Evolutionary conservation across 306 rosid species (phyloP), one percentile per base, ranked within the genome.

Genomic region (Prunus salicina): DNA sequence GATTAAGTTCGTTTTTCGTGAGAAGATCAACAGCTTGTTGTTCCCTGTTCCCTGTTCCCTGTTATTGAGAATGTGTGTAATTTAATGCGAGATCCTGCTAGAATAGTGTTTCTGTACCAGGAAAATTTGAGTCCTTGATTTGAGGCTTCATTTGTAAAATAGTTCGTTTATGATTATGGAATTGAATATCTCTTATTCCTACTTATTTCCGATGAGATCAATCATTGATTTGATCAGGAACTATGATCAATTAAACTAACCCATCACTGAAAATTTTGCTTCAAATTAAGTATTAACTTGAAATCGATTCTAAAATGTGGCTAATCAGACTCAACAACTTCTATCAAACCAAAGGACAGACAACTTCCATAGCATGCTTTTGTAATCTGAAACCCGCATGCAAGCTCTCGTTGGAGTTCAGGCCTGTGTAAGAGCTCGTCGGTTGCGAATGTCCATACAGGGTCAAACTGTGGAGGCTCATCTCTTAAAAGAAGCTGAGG

Each of bases 381-480:
- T 34, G 41, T 5, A 34, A 34, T 34, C 41, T 34, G 8, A 34
- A 34, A 34, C 41, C 41, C 41, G 98, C 86, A 96, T 96, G 99
- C 99, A 96, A 73, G 99, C 99, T 2, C 79, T 96, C 2, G 98
- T 96, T 78, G 91, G 99, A 51, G 98, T 96, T 73, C 99, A 96
- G 76, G 98, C 97, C 0, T 79, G 97, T 12, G 97, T 96, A 4
- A 84, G 99, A 80, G 99, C 99, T 64, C 90, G 96, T 20, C 97
- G 91, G 15, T 98, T 96, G 56, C 81, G 99, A 46, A 91, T 92
- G 98, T 91, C 99, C 19, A 73, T 89, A 3, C 94, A 96, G 69
- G 99, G 99, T 1, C 96, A 91, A 74, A 97, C 96, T 10, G 98
- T 92, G 52, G 97, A 96, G 87, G 91, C 88, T 64, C 97, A 92